phyloP scores from a whole-genome alignment of 495 filamentous ascomycete species.

The Viridothelium virens region DNA sequence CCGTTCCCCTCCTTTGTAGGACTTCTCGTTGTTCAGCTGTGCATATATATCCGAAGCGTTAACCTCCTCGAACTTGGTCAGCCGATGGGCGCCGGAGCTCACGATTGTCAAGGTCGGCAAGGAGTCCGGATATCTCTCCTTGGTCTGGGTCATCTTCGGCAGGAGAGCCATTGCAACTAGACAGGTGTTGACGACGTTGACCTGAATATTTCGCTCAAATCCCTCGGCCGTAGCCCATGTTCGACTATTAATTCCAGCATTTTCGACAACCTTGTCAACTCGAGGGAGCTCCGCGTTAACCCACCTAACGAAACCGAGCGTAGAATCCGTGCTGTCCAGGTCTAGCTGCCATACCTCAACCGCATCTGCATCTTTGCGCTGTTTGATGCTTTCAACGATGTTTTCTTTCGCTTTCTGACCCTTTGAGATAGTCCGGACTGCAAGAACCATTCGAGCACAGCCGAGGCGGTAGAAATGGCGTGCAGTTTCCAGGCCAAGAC shows the following conservation, averaged over 20 bases:
- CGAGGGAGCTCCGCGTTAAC: constrained; percentile 34
- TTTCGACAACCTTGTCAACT: constrained; percentile 33
- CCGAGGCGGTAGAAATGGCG: constrained; percentile 10
- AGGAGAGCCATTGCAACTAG: constrained; percentile 49
- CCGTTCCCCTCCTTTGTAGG: constrained; percentile 17
- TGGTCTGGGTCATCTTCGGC: constrained; percentile 31
- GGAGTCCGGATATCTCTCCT: constrained; percentile 18
- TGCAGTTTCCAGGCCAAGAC: constrained; percentile 10
- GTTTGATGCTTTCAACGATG: constrained; percentile 35
- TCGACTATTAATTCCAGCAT: constrained; percentile 14
- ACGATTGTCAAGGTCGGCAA: constrained; percentile 23
- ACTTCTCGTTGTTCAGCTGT: constrained; percentile 15
- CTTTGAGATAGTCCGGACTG: constrained; percentile 11
- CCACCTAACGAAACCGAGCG: constrained; percentile 41
- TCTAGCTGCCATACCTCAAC: constrained; percentile 50
- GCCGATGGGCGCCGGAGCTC: constrained; percentile 1
- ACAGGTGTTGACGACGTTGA: constrained; percentile 51
- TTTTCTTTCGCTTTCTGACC: constrained; percentile 7
- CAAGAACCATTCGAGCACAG: constrained; percentile 1
- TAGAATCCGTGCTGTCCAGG: constrained; percentile 43
- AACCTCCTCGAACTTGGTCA: constrained; percentile 9
- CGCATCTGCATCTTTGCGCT: constrained; percentile 34
- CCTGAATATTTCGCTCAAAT: constrained; percentile 48
- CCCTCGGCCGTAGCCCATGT: constrained; percentile 22
- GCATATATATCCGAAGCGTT: constrained; percentile 12